Evolutionary conservation across 2,329 filamentous ascomycete species (phyloP).

Genomic region (Pyrenochaeta sp.): DNA sequence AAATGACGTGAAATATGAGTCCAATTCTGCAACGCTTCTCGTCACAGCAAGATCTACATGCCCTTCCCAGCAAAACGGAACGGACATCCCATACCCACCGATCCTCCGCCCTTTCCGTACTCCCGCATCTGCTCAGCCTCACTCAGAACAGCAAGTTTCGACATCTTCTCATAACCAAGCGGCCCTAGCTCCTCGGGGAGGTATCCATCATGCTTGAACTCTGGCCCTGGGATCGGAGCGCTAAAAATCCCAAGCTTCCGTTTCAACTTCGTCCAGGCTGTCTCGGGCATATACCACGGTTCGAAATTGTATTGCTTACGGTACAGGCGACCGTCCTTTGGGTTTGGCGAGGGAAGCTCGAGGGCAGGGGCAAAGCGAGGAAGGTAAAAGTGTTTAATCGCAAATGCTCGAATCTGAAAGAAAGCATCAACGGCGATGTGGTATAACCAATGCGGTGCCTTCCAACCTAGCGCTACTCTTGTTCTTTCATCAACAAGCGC

Average conservation of each 20-base stretch:
- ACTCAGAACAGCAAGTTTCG: not conserved
- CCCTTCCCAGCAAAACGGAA: not conserved
- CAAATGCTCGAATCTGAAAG: not conserved
- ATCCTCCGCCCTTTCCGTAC: not conserved
- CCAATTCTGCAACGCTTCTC: too few relatives aligned
- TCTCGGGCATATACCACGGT: not conserved
- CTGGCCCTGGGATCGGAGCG: not conserved
- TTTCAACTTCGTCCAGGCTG: not conserved
- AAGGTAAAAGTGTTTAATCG: not conserved
- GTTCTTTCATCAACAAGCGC: not conserved
- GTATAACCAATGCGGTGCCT: not conserved
- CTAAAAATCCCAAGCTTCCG: not conserved
- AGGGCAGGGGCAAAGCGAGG: not conserved
- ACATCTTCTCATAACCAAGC: not conserved
- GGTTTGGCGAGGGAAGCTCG: not conserved
- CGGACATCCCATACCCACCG: not conserved
- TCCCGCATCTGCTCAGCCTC: not conserved
- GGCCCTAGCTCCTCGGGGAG: constrained; percentile 1
- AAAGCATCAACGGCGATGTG: not conserved
- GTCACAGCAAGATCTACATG: not conserved
- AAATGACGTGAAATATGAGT: too few relatives aligned
- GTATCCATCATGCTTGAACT: not conserved
- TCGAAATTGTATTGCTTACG: not conserved
- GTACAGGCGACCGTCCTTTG: not conserved
- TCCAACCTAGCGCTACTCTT: not conserved